A percentile compares a stretch with the other conserved stretches of the same genome.
Conservation (phyloP, 148 eudicot species). For the Vaccinium vitisidaea region DNA sequence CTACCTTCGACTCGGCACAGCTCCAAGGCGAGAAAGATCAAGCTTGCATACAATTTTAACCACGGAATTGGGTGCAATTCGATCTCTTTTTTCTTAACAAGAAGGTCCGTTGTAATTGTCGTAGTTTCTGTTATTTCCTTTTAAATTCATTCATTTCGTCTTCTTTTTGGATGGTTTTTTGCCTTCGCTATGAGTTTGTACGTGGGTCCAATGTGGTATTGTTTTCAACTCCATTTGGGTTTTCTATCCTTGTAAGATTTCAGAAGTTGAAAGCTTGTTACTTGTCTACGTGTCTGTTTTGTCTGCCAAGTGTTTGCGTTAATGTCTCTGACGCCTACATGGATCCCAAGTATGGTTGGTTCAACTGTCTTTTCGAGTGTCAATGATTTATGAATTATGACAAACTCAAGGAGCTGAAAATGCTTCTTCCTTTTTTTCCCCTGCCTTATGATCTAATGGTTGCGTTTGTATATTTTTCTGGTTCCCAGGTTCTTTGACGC, state of each 20-base stretch:
- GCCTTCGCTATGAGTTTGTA: background rate
- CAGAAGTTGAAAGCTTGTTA: background rate
- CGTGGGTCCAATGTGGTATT: background rate
- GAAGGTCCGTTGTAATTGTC: constrained; percentile 5
- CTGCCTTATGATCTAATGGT: background rate
- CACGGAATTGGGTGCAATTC: background rate
- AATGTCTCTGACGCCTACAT: background rate
- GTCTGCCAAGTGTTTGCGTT: constrained; percentile 9
- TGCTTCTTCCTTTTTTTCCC: background rate
- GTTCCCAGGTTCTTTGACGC: constrained; percentile 13
- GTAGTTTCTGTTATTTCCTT: background rate
- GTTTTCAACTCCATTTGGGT: background rate
- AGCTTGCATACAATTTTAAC: background rate
- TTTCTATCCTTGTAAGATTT: background rate
- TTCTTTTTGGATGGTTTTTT: background rate
- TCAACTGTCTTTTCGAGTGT: background rate
- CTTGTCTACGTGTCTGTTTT: background rate
- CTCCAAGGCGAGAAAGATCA: background rate
- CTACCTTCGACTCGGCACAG: background rate
- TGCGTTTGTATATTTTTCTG: background rate
- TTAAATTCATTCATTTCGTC: background rate
- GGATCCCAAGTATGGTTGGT: background rate
- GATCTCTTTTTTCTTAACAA: background rate
- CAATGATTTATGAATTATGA: background rate
- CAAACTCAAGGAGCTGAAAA: background rate